These are phyloP conservation scores for Pleurotus pulmonarius DNA, from an alignment of 768 basidiomycete genomes.

Conservation along the genomic window DNA sequence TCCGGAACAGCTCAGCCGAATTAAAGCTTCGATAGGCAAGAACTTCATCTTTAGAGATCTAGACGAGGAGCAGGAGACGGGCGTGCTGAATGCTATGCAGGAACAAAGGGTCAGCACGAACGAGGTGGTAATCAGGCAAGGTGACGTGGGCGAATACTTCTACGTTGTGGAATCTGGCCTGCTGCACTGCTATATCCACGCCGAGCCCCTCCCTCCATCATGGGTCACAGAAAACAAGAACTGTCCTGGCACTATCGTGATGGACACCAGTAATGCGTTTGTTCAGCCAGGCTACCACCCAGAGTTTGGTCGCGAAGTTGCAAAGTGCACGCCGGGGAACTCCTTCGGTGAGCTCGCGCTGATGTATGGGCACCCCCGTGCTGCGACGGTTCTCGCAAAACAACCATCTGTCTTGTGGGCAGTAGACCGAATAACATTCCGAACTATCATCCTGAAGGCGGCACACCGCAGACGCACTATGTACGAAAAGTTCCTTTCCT, in stretches of 20 bases:
- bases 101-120: constrained; percentile 69
- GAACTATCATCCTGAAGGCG: constrained; percentile 93
- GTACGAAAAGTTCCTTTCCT: constrained; percentile 95
- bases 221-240: constrained; percentile 44
- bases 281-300: constrained; percentile 64
- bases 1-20: constrained; percentile 79
- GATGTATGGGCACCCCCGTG: constrained; percentile 97
- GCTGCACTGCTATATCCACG: constrained; percentile 78
- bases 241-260: constrained; percentile 30
- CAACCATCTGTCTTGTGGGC: constrained; percentile 88
- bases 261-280: constrained; percentile 45
- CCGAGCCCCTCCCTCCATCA: constrained; percentile 59
- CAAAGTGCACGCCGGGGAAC: constrained; percentile 77
- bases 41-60: constrained; percentile 96
- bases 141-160: constrained; percentile 95
- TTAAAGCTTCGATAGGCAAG: constrained; percentile 80
- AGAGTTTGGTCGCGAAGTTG: constrained; percentile 76
- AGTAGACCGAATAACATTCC: constrained; percentile 96
- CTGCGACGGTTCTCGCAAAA: constrained; percentile 87
- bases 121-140: constrained; percentile 94
- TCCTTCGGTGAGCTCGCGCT: constrained; percentile 96
- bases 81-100: constrained; percentile 94
- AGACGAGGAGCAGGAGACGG: constrained; percentile 92
- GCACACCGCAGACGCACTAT: constrained; percentile 88
- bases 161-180: constrained; percentile 93